Base-by-base conservation (phyloP, 257 asterid genomes). In the Ligustrum vulgare region DNA sequence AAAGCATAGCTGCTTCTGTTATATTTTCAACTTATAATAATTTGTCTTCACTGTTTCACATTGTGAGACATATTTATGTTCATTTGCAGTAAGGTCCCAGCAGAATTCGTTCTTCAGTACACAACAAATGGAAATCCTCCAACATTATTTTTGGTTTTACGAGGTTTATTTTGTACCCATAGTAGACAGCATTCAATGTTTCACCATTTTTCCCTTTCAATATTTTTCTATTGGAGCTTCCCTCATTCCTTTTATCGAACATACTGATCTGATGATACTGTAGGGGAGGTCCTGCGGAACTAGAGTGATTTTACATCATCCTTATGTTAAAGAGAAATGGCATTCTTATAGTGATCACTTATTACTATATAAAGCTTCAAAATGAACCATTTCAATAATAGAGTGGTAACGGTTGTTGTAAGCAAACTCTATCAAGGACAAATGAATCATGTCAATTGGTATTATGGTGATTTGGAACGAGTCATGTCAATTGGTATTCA, bases 101-200 rank as follows among this genome's bases (percentile, higher is more conserved):
- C 91, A 34, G 99, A 95, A 87, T 95, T 91, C 66, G 99, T 95
- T 85, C 87, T 78, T 79, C 99, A 95, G 91, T 84, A 91, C 87
- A 92, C 98, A 78, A 87, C 93, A 71, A 95, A 91, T 80, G 98
- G 97, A 86, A 95, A 95, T 71, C 99, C 99, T 36, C 99, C 99
- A 3, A 90, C 98, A 20, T 70, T 95, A 72, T 95, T 95, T 85
- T 79, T 95, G 82, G 89, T 80, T 79, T 73, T 95, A 78, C 90
- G 93, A 64, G 98, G 99, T 94, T 80, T 65, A 56, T 34, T 77
- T 82, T 74, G 67, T 64, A 74, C 63, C 67, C 33, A 16, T 71
- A 72, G 28, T 60, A 37, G 37, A 31, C 49, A 31, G 37, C 60
- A 22, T 69, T 49, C 22, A 23, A 9, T 32, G 54, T 39, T 28